These are phyloP conservation scores for Boletus bicolor DNA, from an alignment of 768 basidiomycete genomes.

Conservation along the genomic window DNA sequence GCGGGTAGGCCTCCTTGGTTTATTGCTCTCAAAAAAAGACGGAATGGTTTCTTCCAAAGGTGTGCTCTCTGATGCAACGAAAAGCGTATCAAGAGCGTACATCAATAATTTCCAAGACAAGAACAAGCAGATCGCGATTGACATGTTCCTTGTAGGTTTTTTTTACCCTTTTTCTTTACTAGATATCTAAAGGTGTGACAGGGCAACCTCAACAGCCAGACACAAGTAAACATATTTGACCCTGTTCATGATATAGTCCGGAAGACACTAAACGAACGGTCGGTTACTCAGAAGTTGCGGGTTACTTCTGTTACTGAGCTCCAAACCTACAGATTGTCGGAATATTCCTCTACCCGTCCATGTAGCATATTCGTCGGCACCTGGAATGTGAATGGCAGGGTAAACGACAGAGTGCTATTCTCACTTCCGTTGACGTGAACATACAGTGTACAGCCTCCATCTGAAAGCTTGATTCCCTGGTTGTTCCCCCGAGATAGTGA, in stretches of 20 bases:
- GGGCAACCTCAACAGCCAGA: constrained; percentile 91
- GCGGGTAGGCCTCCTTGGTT: constrained; percentile 50
- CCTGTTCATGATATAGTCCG: constrained; percentile 89
- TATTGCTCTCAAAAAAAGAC: neutral
- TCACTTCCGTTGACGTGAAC: constrained; percentile 7
- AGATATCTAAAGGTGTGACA: constrained; percentile 31
- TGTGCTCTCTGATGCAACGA: constrained; percentile 92
- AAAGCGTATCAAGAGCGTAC: constrained; percentile 92
- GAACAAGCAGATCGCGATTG: constrained; percentile 90
- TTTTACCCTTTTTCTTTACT: neutral
- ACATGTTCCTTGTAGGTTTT: constrained; percentile 80
- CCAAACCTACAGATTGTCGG: constrained; percentile 49
- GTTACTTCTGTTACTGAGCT: neutral
- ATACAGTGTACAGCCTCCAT: constrained; percentile 50
- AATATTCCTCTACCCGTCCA: constrained; percentile 79
- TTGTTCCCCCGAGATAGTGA: constrained; percentile 79
- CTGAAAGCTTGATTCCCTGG: constrained; percentile 86
- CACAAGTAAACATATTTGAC: constrained; percentile 87
- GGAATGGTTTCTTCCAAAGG: constrained; percentile 41
- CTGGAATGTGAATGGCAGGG: constrained; percentile 94
- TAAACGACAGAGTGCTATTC: constrained; percentile 33
- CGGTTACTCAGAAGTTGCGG: constrained; percentile 7
- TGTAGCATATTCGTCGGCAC: constrained; percentile 84
- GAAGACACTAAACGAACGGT: constrained; percentile 68
- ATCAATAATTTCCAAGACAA: constrained; percentile 98